phyloP scores from a whole-genome alignment of 2,329 filamentous ascomycete genomes.

The Fusarium graminum region DNA sequence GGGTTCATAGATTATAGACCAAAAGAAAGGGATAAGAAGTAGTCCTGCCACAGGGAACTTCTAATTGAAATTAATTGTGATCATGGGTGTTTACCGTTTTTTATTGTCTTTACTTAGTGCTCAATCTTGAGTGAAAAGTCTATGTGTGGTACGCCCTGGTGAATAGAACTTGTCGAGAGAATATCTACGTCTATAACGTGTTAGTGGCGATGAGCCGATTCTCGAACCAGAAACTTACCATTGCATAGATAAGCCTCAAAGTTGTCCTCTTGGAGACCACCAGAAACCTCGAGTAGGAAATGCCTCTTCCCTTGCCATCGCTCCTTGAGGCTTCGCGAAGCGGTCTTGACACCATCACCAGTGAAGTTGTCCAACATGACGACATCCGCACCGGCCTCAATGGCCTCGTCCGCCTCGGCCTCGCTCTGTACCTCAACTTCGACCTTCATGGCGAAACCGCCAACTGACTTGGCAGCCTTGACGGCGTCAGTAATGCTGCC shows the following conservation, averaged over 20 bases:
- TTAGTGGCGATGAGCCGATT: constrained; percentile 8
- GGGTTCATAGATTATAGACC: constrained; percentile 56
- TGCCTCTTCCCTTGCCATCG: constrained; percentile 80
- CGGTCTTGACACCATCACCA: constrained; percentile 79
- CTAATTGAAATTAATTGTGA: not conserved
- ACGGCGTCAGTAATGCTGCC: constrained; percentile 90
- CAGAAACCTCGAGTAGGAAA: constrained; percentile 92
- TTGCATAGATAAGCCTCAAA: constrained; percentile 83
- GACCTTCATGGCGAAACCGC: constrained; percentile 91
- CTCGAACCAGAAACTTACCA: constrained; percentile 61
- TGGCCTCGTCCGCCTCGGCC: constrained; percentile 90
- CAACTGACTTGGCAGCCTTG: constrained; percentile 82
- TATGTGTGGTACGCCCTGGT: constrained; percentile 92
- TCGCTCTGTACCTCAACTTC: constrained; percentile 95
- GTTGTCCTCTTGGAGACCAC: constrained; percentile 87
- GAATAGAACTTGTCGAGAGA: constrained; percentile 94
- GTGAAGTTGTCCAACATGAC: constrained; percentile 98
- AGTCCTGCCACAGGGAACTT: constrained; percentile 49
- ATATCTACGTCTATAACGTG: constrained; percentile 87
- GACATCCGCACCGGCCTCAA: constrained; percentile 90
- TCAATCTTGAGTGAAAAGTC: constrained; percentile 96
- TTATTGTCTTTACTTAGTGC: constrained; percentile 48
- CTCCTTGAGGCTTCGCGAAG: constrained; percentile 81
- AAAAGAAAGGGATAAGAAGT: constrained; percentile 46
- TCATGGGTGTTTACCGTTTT: constrained; percentile 2